Conservation (phyloP, 2,329 filamentous ascomycete genomes). For the Dactylellina parvicollis region DNA sequence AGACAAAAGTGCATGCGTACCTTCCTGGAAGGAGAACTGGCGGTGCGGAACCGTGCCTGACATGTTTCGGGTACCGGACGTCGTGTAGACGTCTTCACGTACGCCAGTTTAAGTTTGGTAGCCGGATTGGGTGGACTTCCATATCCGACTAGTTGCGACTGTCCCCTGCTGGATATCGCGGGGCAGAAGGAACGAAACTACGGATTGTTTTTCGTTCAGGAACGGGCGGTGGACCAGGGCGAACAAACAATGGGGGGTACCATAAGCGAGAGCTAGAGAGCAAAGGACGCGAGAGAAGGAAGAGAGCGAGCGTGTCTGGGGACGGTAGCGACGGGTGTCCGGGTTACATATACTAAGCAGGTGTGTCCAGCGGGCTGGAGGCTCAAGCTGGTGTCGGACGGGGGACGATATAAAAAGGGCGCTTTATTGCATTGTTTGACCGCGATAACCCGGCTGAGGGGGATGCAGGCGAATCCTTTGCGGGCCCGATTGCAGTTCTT, state of each 20-base stretch:
- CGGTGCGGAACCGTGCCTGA: conserved; percentile 29
- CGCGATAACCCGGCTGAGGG: background rate
- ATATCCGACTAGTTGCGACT: conserved; percentile 27
- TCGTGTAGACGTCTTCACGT: background rate
- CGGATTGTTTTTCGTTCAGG: conserved; percentile 25
- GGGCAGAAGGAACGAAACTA: conserved; percentile 4
- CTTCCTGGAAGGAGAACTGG: conserved; percentile 44
- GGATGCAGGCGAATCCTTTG: conserved; percentile 9
- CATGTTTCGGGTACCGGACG: conserved; percentile 8
- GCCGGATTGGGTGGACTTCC: conserved; percentile 41
- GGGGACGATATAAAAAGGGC: background rate
- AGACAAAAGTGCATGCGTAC: background rate
- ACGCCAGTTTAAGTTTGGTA: conserved; percentile 2
- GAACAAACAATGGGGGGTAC: background rate
- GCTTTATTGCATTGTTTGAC: conserved; percentile 11
- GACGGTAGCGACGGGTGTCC: background rate
- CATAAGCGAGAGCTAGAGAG: conserved; percentile 15
- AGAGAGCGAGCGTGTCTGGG: background rate
- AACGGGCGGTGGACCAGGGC: conserved; percentile 1
- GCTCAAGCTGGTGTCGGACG: background rate
- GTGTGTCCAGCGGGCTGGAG: background rate
- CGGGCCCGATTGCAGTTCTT: background rate
- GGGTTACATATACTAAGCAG: conserved; percentile 4
- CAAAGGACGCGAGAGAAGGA: background rate
- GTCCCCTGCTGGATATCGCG: conserved; percentile 19